Conservation (phyloP, 768 basidiomycete species). For the Trametes meyenii region DNA sequence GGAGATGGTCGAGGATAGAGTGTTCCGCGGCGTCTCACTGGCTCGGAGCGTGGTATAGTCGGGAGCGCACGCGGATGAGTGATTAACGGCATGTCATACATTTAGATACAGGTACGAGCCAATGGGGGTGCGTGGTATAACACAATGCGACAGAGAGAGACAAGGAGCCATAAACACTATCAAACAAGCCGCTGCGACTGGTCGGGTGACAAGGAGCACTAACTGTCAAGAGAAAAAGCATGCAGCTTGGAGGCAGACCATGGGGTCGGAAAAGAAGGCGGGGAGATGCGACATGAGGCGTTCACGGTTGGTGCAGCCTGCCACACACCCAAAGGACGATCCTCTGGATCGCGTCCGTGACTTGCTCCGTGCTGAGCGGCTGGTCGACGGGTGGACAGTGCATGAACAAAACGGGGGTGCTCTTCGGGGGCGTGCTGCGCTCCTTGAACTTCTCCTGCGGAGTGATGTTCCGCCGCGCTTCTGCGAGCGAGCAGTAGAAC, state of each 20-base stretch:
- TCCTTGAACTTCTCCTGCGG: conserved; percentile 33
- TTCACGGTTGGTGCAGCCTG: conserved; percentile 19
- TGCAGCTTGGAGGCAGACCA: not conserved
- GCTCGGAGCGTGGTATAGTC: conserved; percentile 2
- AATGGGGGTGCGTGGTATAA: conserved; percentile 21
- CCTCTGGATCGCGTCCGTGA: conserved; percentile 64
- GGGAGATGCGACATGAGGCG: not conserved
- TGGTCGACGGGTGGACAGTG: conserved; percentile 72
- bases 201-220: no score
- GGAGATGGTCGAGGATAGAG: not conserved
- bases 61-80: not conserved
- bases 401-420: conserved; percentile 60
- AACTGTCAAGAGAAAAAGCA: not conserved
- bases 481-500: conserved; percentile 76
- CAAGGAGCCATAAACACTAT: not conserved
- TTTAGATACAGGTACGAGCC: conserved; percentile 10
- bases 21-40: conserved; percentile 18
- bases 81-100: conserved; percentile 14
- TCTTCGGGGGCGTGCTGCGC: conserved; percentile 29
- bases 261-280: not conserved
- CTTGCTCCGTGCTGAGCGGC: conserved; percentile 65
- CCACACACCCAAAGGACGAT: conserved; percentile 63
- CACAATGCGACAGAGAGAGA: conserved; percentile 19
- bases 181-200: not conserved
- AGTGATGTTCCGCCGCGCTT: conserved; percentile 49